Evolutionary conservation across 192 early-diverging fungal species (phyloP), one percentile per base, ranked within the genome.

Genomic region (Coemansia sp.): DNA sequence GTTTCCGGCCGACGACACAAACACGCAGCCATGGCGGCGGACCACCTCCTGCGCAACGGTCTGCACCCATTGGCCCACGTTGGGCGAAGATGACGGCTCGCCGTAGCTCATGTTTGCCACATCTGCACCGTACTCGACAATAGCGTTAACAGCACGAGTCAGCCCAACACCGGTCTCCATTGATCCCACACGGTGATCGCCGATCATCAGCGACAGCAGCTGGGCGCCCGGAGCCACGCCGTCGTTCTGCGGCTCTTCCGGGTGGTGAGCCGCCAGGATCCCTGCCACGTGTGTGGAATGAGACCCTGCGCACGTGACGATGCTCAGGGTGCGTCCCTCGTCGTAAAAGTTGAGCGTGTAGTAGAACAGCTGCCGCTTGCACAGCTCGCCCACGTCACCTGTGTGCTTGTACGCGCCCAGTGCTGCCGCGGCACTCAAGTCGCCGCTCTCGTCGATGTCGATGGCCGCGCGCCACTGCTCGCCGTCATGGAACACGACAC

Each of bases 211-310:
- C 18, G 93, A 95, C 36, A 99, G 76, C 58, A 99, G 84, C 82
- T 97, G 92, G 11, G 94, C 93, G 54, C 95, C 97, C 0, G 97
- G 97, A 5, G 97, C 97, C 37, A 90, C 90, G 67, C 97, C 97
- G 70, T 94, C 91, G 49, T 90, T 76, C 31, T 79, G 81, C 5
- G 90, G 89, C 44, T 93, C 89, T 7, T 94, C 90, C 4, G 94
- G 92, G 66, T 90, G 87, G 77, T 95, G 76, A 10, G 93, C 94
- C 2, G 93, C 93, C 15, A 93, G 79, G 65, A 99, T 98, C 20
- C 89, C 91, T 34, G 95, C 93, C 51, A 99, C 97, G 62, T 99
- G 97, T 6, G 91, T 97, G 21, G 92, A 90, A 67, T 99, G 97
- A 24, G 85, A 70, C n/a, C 93, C 91, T 48, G 85, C 85, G 38